Evolutionary conservation across 176 grass and related monocot genomes (phyloP), one percentile per base, ranked within the genome.

Genomic region (Ensete glaucum): DNA sequence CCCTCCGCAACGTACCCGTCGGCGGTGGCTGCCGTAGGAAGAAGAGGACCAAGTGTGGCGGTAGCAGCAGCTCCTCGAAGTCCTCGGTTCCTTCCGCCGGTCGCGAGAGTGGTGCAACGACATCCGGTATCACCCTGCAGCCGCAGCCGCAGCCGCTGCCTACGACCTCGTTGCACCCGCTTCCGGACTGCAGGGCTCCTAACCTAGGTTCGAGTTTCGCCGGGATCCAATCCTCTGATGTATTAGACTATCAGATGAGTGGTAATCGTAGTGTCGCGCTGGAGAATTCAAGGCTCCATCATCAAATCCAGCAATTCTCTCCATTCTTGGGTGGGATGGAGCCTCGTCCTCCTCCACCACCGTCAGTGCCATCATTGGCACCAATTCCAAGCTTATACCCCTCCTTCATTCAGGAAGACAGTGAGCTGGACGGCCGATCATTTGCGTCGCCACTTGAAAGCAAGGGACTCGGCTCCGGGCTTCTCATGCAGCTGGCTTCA

Each of bases 21-120:
- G 92, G 92, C 4, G 92, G 92, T 1, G 89, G 92, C 11, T 96
- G 83, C 76, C 89, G 92, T 78, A 89, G 89, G 25, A 96, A 96
- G 81, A 96, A 92, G 82, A 85, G 93, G 49, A 53, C 9, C 49
- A 72, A 72, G n/a, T 64, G 86, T 9, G 13, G 72, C n/a, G 19
- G 17, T 12, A 43, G 68, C 14, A 78, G 63, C 22, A 78, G 72
- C 16, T 67, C 81, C 52, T 82, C 86, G 9, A 88, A 79, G 53
- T 89, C 86, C 5, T 85, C 83, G 7, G 1, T 52, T 71, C 0
- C 80, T 50, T 21, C 73, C 26, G 59, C 68, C 78, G 2, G 74
- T 63, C 63, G 73, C 62, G 69, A 77, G 62, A 9, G 13, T 55
- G 19, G 78, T 20, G 66, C 80, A 9, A 53, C 84, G 1, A 63